Conservation (phyloP, 2,329 filamentous ascomycete species). For the Fusarium sp. region DNA sequence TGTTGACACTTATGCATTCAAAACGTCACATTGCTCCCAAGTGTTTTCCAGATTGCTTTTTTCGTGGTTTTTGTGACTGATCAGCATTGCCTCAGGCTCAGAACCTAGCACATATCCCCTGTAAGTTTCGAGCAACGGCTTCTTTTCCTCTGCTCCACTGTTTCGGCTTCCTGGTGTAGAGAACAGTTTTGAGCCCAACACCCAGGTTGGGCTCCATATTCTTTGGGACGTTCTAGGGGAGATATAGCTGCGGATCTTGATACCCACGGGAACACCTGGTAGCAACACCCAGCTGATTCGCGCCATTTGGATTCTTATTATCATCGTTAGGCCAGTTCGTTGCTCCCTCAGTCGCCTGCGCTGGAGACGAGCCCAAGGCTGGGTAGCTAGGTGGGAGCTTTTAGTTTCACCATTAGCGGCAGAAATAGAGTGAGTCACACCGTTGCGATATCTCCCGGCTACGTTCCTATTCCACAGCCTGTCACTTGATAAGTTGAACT, state of each 20-base stretch:
- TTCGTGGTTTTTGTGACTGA: background rate
- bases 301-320: background rate
- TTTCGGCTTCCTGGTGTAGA: background rate
- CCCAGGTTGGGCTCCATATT: accelerated
- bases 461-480: background rate
- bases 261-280: background rate
- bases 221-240: accelerated
- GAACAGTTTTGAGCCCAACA: background rate
- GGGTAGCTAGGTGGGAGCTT: background rate
- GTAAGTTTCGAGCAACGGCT: background rate
- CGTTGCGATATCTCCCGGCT: background rate
- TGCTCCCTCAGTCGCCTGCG: background rate
- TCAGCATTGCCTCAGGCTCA: background rate
- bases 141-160: background rate
- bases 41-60: background rate
- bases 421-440: background rate
- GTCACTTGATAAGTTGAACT: background rate
- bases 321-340: accelerated
- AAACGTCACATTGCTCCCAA: background rate
- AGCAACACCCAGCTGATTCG: background rate
- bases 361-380: background rate
- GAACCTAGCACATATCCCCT: background rate
- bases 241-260: no score
- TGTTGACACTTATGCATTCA: background rate
- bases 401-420: background rate